Evolutionary conservation across 352 stramenopile genomes (phyloP).

Genomic region (Pythium rhizo-oryzae): DNA sequence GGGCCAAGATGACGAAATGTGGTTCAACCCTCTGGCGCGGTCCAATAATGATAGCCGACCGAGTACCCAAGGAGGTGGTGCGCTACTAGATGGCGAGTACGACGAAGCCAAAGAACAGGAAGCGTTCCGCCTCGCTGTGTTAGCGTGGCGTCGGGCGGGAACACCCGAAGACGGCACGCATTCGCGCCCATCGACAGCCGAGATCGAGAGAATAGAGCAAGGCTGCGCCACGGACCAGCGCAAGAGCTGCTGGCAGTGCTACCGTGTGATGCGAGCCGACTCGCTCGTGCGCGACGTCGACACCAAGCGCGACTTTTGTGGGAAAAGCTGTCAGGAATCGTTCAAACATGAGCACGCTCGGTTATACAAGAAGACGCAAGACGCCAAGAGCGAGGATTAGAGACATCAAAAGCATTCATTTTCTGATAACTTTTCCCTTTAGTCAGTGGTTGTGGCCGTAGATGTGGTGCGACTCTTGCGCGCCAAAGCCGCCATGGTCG

Average conservation of each 20-base stretch:
- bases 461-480: not conserved
- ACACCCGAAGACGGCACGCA: not conserved
- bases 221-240: conserved; percentile 42
- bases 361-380: conserved; percentile 38
- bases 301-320: conserved; percentile 63
- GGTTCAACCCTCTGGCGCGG: conserved; percentile 55
- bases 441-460: conserved; percentile 1
- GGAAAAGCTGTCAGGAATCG: conserved; percentile 33
- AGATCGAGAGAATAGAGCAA: conserved; percentile 50
- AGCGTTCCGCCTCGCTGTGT: conserved; percentile 58
- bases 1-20: conserved; percentile 39
- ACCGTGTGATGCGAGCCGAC: conserved; percentile 51
- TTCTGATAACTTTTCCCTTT: not conserved
- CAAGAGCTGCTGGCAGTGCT: conserved; percentile 87
- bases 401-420: not conserved
- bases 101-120: conserved; percentile 74
- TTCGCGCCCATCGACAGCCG: conserved; percentile 14
- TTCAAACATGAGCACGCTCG: conserved; percentile 62
- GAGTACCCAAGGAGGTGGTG: conserved; percentile 31
- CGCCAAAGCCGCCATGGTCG: not conserved
- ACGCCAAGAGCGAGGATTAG: not conserved
- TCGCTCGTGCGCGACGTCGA: conserved; percentile 43
- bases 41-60: conserved; percentile 15
- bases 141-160: conserved; percentile 57
- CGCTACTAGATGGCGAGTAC: conserved; percentile 60